Evolutionary conservation across 208 protist species (phyloP), one percentile per base, ranked within the genome.

Genomic region (Trypanosoma mega): DNA sequence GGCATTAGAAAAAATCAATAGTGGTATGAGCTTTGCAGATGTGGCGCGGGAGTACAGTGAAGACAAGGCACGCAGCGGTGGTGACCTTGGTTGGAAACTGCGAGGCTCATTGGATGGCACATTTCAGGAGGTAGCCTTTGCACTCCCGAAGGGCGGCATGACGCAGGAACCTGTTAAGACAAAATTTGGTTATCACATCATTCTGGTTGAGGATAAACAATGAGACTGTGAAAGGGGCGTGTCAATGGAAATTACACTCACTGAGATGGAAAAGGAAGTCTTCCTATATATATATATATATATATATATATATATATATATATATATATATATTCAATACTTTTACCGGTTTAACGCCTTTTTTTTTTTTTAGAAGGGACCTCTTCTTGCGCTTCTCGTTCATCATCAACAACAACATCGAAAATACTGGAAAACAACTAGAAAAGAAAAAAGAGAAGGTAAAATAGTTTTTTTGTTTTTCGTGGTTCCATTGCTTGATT

Each of bases 121-220:
- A 0, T 79, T 79, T 63, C 52, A 70, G 27, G 63, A 79, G 3
- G 68, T 44, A 6, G 68, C 68, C 31, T 76, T 79, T 52, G 61
- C 56, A 7, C 53, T 70, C 21, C 60, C 65, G 29, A 74, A 63
- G 24, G 61, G 63, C 3, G 73, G 68, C 11, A 79, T 71, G 68
- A 70, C 62, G 31, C 58, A 44, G 23, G 52, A 57, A 27, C 73
- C 73, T 1, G 68, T 79, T n/a, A 71, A 76, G 54, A 79, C 73
- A 16, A 37, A 55, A 23, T 76, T 79, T 63, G 73, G 68, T 29
- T 79, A 79, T 58, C 73, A 79, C 54, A 65, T 79, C 21, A 79
- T 79, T 53, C 51, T 76, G 11, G 68, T 79, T 11, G 60, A 70
- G 68, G 68, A 76, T 24, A 76, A 72, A 34, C 41, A 64, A 30